Evolutionary conservation across 2,329 filamentous ascomycete species (phyloP).

Genomic region (Canariomyces notabilis): DNA sequence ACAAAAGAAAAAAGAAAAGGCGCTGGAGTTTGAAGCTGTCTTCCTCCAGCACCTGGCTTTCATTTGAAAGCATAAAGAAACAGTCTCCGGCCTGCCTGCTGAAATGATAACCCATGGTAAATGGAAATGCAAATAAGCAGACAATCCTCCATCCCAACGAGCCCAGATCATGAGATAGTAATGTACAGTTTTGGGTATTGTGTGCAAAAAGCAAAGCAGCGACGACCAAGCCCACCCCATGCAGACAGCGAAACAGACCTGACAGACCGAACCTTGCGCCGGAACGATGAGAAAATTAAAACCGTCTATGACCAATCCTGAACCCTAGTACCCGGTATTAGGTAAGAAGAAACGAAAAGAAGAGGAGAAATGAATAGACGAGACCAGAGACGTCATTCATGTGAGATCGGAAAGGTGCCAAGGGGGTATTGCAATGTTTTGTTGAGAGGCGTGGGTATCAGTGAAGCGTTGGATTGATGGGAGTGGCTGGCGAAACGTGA

Average conservation of each 20-base stretch:
- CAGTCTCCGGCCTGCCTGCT: conserved; percentile 1
- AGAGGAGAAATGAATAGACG: conserved; percentile 12
- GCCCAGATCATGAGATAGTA: conserved; percentile 14
- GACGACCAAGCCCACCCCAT: conserved; percentile 12
- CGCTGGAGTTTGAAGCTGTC: background rate
- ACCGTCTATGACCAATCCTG: conserved; percentile 18
- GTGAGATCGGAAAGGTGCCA: conserved; percentile 15
- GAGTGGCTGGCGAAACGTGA: background rate
- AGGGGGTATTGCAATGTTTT: conserved; percentile 16
- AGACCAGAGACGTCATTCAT: conserved; percentile 19
- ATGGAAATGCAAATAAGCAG: conserved; percentile 6
- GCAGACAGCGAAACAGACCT: background rate
- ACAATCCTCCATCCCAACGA: conserved; percentile 7
- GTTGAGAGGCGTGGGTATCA: conserved; percentile 16
- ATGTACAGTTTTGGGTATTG: conserved; percentile 18
- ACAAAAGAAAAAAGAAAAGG: background rate
- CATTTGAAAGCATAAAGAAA: background rate
- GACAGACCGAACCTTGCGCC: conserved; percentile 11
- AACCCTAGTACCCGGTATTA: conserved; percentile 13
- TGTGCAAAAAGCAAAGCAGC: conserved; percentile 7
- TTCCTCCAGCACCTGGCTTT: background rate
- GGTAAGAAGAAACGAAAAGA: conserved; percentile 8
- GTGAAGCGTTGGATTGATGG: conserved; percentile 1
- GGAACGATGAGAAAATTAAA: conserved; percentile 14
- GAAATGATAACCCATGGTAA: conserved; percentile 1